Evolutionary conservation across 2,329 filamentous ascomycete species (phyloP), one percentile per base, ranked within the genome.

Genomic region (Scytalidium sp.): DNA sequence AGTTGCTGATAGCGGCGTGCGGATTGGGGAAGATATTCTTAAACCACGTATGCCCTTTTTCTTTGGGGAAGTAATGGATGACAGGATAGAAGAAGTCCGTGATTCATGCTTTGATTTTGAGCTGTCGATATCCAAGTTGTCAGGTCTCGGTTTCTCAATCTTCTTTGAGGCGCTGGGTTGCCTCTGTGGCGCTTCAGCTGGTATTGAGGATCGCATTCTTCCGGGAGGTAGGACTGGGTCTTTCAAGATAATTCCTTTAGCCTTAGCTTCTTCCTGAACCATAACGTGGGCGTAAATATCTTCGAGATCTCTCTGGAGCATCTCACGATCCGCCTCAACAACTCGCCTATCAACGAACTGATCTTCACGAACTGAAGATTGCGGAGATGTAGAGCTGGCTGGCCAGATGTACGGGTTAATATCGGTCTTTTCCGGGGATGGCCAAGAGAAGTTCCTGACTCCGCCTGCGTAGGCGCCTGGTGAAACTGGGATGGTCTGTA

Each of bases 271-370:
- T 62, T 97, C 92, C 60, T 96, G 88, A 67, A 91, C 90, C 84
- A 96, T 87, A 56, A 96, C 92, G 58, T 91, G 87, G 54, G 85
- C 90, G 70, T 97, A 97, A 66, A 97, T 84, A 60, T 89, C 84
- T 67, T 96, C 91, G 68, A 97, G 84, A 66, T 96, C 88, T 56
- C 85, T 78, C 67, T 94, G 85, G 55, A 89, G 84, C 73, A 86
- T 85, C 62, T 80, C 77, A 65, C 80, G 83, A 69, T 96, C 89
- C 52, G 81, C 79, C 51, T 86, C 81, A 20, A 97, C 79, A 15
- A 96, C 80, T 51, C 78, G 79, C 51, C 87, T 84, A 66, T 97
- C 90, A 52, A 97, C 88, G 19, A 82, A 84, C 15, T 78, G 79
- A 52, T 89, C 83, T 51, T 85, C 81, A 47, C 82, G 82, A 58